Evolutionary conservation across 2,329 filamentous ascomycete genomes (phyloP), one percentile per base, ranked within the genome.

Genomic region (Trichoderma arundinaceum): DNA sequence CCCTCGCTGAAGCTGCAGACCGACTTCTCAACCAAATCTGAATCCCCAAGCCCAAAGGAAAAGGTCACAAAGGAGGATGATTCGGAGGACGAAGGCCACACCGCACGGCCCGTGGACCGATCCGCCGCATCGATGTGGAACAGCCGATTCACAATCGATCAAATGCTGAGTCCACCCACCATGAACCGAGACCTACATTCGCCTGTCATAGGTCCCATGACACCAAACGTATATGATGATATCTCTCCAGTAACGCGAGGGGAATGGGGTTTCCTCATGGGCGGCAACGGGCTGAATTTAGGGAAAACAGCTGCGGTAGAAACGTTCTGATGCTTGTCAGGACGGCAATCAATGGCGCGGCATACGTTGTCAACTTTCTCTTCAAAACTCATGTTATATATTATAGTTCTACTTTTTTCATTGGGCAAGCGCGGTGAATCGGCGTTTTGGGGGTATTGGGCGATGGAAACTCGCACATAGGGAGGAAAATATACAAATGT

Each of bases 231-330:
- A 7, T 86, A 84, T 68, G 86, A 87, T 19, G 87, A 89, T 71
- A 85, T 89, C 64, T 88, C 85, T 57, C 87, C 87, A 6, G 82
- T 85, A 28, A 89, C 87, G 8, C 80, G 84, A 46, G 84, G 84
- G 5, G 87, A 89, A 74, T 89, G 87, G 87, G 84, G 85, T 0
- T 86, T 86, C 71, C 74, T 89, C 69, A 85, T 87, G 77, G 78
- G 80, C 46, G 82, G 83, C 3, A 78, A 80, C 33, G 77, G 76
- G 32, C 80, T 81, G 68, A 77, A 76, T 51, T 76, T 74, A 41
- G 78, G 76, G 15, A 80, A 78, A 70, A 85, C 77, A 46, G 85
- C 78, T 2, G 79, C 79, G 3, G 82, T 88, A 15, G 83, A 84
- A 75, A 86, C 80, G 48, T 86, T 79, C 70, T 83, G 76, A 80